These are phyloP conservation scores for Meyerozyma smithsonii DNA, from an alignment of 1,139 yeast species.

Conservation along the genomic window DNA sequence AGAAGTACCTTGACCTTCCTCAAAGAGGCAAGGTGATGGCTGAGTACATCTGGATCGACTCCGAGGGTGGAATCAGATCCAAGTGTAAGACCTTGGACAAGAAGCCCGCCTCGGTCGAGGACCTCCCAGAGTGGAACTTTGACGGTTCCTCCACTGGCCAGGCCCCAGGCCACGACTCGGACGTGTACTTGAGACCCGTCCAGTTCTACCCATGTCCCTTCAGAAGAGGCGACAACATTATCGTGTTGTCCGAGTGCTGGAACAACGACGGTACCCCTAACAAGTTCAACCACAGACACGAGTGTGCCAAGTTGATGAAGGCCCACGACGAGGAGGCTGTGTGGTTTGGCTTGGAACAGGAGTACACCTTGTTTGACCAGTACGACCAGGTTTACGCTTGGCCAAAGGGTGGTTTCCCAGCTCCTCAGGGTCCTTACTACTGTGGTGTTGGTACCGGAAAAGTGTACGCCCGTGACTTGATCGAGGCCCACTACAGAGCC, in stretches of 20 bases:
- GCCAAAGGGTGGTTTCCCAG: constrained; percentile 99
- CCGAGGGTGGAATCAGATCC: constrained; percentile 87
- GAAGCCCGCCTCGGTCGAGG: constrained; percentile 69
- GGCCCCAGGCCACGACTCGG: constrained; percentile 98
- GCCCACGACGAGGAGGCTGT: constrained; percentile 82
- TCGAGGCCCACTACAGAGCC: constrained; percentile 99
- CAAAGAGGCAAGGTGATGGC: constrained; percentile 88
- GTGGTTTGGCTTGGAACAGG: constrained; percentile 99
- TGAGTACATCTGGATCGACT: constrained; percentile 97
- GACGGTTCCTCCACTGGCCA: constrained; percentile 98
- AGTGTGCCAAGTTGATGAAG: constrained; percentile 91
- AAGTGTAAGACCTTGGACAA: constrained; percentile 82
- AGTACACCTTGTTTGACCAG: constrained; percentile 92
- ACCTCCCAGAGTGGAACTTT: constrained; percentile 98
- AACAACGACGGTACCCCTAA: constrained; percentile 99
- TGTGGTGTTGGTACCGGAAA: constrained; percentile 99
- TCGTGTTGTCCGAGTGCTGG: constrained; percentile 95
- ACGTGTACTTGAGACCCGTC: constrained; percentile 88
- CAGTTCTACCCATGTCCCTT: constrained; percentile 94
- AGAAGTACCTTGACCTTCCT: constrained; percentile 77
- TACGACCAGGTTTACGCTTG: constrained; percentile 90
- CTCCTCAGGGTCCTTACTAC: constrained; percentile 99
- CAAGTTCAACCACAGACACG: constrained; percentile 97
- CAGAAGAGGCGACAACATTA: constrained; percentile 95
- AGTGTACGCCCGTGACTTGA: constrained; percentile 96